Percentiles rank a stretch among this genome's conserved stretches.
These are phyloP conservation scores for Arabidopsis hybrid DNA, from an alignment of 441 rosid genomes.

Conservation along the genomic window DNA sequence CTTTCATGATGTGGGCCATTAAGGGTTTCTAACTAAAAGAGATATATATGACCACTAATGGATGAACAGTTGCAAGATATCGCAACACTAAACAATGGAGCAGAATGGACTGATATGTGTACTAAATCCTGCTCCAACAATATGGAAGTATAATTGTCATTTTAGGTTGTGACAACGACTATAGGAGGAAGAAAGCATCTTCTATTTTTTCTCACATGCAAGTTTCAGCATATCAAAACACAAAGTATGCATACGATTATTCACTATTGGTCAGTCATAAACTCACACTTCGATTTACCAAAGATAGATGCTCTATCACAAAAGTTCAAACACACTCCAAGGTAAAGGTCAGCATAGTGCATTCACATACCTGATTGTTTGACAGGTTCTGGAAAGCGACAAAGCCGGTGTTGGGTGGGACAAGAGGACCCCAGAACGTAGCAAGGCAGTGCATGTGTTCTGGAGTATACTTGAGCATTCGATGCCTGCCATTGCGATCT, in stretches of 20 bases:
- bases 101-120: not conserved
- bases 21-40: slow-evolving; percentile 11
- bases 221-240: not conserved
- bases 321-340: slow-evolving; percentile 15
- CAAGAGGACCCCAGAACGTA: slow-evolving; percentile 97
- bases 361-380: slow-evolving; percentile 66
- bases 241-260: slow-evolving; percentile 20
- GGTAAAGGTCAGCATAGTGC: slow-evolving; percentile 20
- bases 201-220: slow-evolving; percentile 8
- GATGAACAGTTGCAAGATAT: slow-evolving; percentile 14
- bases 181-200: slow-evolving; percentile 1
- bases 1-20: not conserved
- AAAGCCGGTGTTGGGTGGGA: slow-evolving; percentile 87
- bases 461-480: slow-evolving; percentile 95
- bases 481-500: slow-evolving; percentile 86
- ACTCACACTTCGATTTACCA: slow-evolving; percentile 23
- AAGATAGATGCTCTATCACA: slow-evolving; percentile 23
- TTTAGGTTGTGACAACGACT: not conserved
- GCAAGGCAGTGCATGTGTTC: slow-evolving; percentile 97
- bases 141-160: not conserved
- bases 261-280: slow-evolving; percentile 11
- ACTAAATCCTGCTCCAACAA: too few species aligned
- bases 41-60: slow-evolving; percentile 3
- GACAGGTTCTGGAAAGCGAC: slow-evolving; percentile 85
- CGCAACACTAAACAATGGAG: slow-evolving; percentile 9